phyloP scores from a whole-genome alignment of 164 flowering plant genomes.

The Echeveria elegans region DNA sequence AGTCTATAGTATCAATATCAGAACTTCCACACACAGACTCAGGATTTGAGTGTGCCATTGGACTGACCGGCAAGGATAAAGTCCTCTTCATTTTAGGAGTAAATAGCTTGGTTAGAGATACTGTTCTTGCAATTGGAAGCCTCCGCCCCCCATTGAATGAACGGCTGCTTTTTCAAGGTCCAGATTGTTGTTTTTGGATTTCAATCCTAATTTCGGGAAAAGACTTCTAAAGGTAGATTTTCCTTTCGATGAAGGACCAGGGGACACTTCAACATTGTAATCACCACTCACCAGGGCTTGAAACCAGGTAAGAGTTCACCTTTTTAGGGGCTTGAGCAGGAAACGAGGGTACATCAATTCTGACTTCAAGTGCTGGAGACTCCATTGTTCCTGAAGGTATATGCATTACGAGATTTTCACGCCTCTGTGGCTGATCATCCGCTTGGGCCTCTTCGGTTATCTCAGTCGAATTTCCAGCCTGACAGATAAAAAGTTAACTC shows the following conservation, averaged over 20 bases:
- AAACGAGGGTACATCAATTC: slow-evolving; percentile 34
- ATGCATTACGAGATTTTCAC: slow-evolving; percentile 24
- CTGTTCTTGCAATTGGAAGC: slow-evolving; percentile 37
- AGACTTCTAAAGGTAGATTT: slow-evolving; percentile 47
- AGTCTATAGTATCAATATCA: neutral
- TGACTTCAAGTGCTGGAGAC: slow-evolving; percentile 24
- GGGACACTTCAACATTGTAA: slow-evolving; percentile 26
- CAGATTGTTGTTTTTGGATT: slow-evolving; percentile 28
- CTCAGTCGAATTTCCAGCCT: too few relatives aligned
- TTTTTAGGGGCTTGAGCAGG: slow-evolving; percentile 30
- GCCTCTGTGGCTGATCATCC: slow-evolving; percentile 15
- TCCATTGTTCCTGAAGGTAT: slow-evolving; percentile 32
- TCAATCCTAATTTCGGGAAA: slow-evolving; percentile 70
- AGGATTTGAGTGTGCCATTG: slow-evolving; percentile 66
- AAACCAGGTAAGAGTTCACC: slow-evolving; percentile 35
- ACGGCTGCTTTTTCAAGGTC: slow-evolving; percentile 70
- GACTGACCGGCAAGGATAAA: slow-evolving; percentile 73
- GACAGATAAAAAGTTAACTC: too few relatives aligned
- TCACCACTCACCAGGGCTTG: slow-evolving; percentile 33
- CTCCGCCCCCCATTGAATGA: slow-evolving; percentile 41
- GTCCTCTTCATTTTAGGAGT: slow-evolving; percentile 41
- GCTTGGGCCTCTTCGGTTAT: slow-evolving; percentile 31
- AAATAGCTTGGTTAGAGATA: slow-evolving; percentile 59
- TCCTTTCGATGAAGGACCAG: slow-evolving; percentile 41
- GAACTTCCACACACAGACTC: slow-evolving; percentile 51